Percentiles rank a stretch among this genome's conserved stretches.
Evolutionary conservation across 2,329 filamentous ascomycete species (phyloP).

Genomic region (Chaetomium globosum): DNA sequence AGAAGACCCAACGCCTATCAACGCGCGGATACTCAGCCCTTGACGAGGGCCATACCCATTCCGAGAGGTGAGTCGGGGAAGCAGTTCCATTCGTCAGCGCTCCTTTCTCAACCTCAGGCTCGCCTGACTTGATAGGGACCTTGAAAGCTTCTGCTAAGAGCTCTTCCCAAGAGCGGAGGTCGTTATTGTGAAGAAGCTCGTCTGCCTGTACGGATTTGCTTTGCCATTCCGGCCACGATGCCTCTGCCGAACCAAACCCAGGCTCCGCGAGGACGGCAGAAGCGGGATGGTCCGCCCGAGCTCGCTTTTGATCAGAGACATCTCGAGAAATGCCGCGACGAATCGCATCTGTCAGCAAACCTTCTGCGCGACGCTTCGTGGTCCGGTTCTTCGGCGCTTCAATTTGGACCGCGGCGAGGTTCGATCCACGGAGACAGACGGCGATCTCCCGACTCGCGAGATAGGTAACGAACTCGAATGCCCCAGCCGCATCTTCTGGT

Average conservation of each 20-base stretch:
- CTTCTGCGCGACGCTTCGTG: conserved; percentile 59
- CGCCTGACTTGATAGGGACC: conserved; percentile 43
- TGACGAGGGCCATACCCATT: conserved; percentile 56
- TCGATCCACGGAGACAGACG: conserved; percentile 64
- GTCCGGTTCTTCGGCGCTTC: conserved; percentile 61
- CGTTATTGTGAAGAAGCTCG: conserved; percentile 49
- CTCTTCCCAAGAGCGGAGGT: conserved; percentile 55
- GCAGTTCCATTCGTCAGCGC: conserved; percentile 24
- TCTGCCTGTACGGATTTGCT: conserved; percentile 53
- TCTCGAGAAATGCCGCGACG: conserved; percentile 61
- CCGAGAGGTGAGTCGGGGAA: conserved; percentile 40
- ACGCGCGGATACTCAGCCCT: conserved; percentile 54
- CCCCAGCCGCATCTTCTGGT: conserved; percentile 43
- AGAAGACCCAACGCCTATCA: conserved; percentile 67
- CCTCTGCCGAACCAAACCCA: conserved; percentile 54
- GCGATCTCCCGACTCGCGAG: conserved; percentile 68
- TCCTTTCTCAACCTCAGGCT: conserved; percentile 31
- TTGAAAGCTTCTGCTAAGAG: conserved; percentile 55
- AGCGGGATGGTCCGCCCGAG: conserved; percentile 38
- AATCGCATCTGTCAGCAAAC: conserved; percentile 72
- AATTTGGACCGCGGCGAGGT: conserved; percentile 70
- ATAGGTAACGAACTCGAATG: conserved; percentile 58
- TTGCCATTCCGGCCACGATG: conserved; percentile 52
- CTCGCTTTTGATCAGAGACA: conserved; percentile 44
- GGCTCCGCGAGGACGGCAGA: conserved; percentile 44